Evolutionary conservation across 2,329 filamentous ascomycete genomes (phyloP).

Genomic region (Thermothelomyces thermophilus): DNA sequence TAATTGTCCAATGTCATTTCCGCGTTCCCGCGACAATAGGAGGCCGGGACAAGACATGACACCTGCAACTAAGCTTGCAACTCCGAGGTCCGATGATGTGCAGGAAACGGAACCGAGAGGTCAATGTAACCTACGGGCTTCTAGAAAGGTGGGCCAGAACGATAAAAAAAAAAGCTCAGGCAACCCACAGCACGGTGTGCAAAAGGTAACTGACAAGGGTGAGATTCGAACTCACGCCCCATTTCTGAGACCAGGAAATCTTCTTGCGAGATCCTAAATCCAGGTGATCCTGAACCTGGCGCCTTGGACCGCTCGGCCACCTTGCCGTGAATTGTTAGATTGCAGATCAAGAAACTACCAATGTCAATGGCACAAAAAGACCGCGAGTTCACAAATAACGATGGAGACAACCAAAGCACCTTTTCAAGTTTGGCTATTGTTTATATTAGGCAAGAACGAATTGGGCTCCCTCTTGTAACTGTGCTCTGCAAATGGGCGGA

Average conservation of each 20-base stretch:
- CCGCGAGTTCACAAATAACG: background rate
- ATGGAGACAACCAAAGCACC: background rate
- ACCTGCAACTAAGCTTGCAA: background rate
- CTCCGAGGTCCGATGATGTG: background rate
- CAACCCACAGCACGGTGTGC: background rate
- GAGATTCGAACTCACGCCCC: slow-evolving; percentile 19
- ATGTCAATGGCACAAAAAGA: background rate
- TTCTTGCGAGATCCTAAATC: slow-evolving; percentile 12
- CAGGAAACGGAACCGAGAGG: no score
- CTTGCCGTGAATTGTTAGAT: slow-evolving; percentile 9
- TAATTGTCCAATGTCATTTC: background rate
- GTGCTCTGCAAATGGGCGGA: no score
- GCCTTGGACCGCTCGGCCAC: slow-evolving; percentile 19
- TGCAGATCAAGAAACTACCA: background rate
- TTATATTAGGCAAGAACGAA: no score
- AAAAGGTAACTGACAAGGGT: slow-evolving; percentile 16
- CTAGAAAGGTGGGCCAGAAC: slow-evolving; percentile 10
- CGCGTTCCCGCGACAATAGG: background rate
- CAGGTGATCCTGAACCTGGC: slow-evolving; percentile 19
- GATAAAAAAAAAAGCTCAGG: background rate
- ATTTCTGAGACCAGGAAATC: slow-evolving; percentile 19
- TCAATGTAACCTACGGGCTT: background rate
- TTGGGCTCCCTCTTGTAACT: no score
- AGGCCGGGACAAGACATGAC: background rate
- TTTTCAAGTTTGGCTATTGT: no score